phyloP scores from a whole-genome alignment of 176 grass and related monocot species.

The Avena sativa region DNA sequence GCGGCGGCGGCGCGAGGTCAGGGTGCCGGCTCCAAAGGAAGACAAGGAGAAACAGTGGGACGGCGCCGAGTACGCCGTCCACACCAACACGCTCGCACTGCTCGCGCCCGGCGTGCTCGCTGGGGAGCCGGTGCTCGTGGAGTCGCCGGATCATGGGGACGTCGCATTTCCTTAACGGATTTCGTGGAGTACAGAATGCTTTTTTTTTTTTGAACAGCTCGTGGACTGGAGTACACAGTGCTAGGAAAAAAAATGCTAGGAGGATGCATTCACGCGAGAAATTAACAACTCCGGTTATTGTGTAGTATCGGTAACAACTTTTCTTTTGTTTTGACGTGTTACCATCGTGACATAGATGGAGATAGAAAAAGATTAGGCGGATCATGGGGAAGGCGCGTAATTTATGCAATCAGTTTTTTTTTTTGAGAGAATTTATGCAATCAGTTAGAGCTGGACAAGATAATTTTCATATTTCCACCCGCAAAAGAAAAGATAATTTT shows the following conservation, averaged over 20 bases:
- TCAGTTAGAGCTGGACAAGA: not conserved
- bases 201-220: too few relatives aligned
- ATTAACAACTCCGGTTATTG: too few relatives aligned
- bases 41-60: not conserved
- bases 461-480: not conserved
- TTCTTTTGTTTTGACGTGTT: too few relatives aligned
- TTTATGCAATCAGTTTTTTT: not conserved
- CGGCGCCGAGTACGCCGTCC: conserved; percentile 38
- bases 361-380: not conserved
- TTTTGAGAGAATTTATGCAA: not conserved
- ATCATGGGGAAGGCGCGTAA: not conserved
- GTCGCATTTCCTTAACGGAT: not conserved
- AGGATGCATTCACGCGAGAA: too few relatives aligned
- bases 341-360: too few relatives aligned
- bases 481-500: too few relatives aligned
- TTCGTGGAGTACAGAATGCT: not conserved
- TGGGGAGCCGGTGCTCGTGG: not conserved
- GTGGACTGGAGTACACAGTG: too few relatives aligned
- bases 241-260: too few relatives aligned
- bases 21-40: not conserved
- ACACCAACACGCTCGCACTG: conserved; percentile 69
- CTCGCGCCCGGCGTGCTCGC: conserved; percentile 35
- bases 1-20: conserved; percentile 40
- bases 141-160: conserved; percentile 17
- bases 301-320: too few relatives aligned